phyloP scores from a whole-genome alignment of 2,329 filamentous ascomycete species.

The Xylariales sp. region DNA sequence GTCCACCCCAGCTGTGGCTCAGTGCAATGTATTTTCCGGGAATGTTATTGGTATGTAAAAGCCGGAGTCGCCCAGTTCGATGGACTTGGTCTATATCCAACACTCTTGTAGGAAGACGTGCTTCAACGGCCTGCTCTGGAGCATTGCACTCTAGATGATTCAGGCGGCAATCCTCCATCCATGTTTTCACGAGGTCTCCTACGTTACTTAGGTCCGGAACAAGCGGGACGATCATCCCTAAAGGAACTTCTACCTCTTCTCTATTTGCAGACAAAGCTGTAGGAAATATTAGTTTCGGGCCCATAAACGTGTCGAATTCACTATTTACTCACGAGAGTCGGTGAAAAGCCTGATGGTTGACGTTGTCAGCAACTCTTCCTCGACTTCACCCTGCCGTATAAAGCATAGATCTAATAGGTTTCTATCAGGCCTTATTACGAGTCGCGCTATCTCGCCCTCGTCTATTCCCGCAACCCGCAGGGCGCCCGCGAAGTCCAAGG shows the following conservation, averaged over 20 bases:
- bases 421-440: slow-evolving; percentile 6
- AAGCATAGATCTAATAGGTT: slow-evolving; percentile 11
- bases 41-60: neutral
- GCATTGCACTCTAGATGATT: slow-evolving; percentile 12
- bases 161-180: slow-evolving; percentile 9
- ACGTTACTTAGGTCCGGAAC: slow-evolving; percentile 7
- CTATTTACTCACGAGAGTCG: slow-evolving; percentile 5
- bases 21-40: slow-evolving; percentile 19
- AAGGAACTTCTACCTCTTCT: neutral
- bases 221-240: slow-evolving; percentile 9
- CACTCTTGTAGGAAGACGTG: slow-evolving; percentile 18
- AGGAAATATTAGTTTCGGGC: neutral
- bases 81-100: slow-evolving; percentile 1
- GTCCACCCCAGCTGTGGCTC: slow-evolving; percentile 23
- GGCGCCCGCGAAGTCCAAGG: slow-evolving; percentile 2
- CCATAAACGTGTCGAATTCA: neutral
- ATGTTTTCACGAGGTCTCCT: slow-evolving; percentile 6
- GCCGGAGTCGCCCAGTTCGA: slow-evolving; percentile 7
- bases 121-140: neutral
- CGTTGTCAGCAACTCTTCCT: slow-evolving; percentile 18
- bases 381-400: neutral
- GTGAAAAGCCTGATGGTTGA: slow-evolving; percentile 16
- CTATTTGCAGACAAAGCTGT: neutral
- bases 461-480: slow-evolving; percentile 11
- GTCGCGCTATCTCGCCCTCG: slow-evolving; percentile 2